Percentiles rank a stretch among this genome's conserved stretches.
Evolutionary conservation across 2,329 filamentous ascomycete species (phyloP).

Genomic region (Elsinoe fawcettii): DNA sequence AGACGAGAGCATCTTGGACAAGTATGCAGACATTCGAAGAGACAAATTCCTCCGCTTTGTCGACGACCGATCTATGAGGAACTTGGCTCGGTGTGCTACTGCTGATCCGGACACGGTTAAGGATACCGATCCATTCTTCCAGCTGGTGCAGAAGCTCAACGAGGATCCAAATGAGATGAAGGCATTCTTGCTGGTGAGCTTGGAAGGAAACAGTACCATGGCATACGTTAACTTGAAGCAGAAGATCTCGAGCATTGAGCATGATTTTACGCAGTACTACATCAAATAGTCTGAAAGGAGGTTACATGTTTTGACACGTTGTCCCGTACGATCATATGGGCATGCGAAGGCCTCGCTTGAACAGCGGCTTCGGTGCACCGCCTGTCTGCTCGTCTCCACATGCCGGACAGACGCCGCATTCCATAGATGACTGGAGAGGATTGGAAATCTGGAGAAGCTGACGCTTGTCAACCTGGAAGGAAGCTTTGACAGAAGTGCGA

Average conservation of each 20-base stretch:
- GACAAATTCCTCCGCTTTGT: constrained; percentile 31
- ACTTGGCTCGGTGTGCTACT: constrained; percentile 20
- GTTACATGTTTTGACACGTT: too few relatives aligned
- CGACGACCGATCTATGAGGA: constrained; percentile 25
- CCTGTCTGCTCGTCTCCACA: neutral
- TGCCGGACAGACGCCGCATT: neutral
- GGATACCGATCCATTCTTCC: constrained; percentile 24
- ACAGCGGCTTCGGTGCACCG: too few relatives aligned
- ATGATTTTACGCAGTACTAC: constrained; percentile 21
- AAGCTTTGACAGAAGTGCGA: neutral
- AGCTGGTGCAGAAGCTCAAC: constrained; percentile 21
- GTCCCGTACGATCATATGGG: too few relatives aligned
- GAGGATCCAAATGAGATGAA: constrained; percentile 20
- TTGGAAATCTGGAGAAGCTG: neutral
- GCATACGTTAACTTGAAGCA: neutral
- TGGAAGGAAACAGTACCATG: too few relatives aligned
- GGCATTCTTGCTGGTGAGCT: constrained; percentile 9
- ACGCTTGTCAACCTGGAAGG: neutral
- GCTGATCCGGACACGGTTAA: constrained; percentile 23
- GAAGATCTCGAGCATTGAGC: constrained; percentile 22
- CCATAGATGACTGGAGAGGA: neutral
- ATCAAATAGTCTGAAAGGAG: neutral
- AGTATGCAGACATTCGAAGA: constrained; percentile 30
- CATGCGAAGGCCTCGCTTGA: too few relatives aligned
- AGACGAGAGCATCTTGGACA: constrained; percentile 26